Conservation (phyloP, 2,329 filamentous ascomycete species). For the Trichoderma polysporum region DNA sequence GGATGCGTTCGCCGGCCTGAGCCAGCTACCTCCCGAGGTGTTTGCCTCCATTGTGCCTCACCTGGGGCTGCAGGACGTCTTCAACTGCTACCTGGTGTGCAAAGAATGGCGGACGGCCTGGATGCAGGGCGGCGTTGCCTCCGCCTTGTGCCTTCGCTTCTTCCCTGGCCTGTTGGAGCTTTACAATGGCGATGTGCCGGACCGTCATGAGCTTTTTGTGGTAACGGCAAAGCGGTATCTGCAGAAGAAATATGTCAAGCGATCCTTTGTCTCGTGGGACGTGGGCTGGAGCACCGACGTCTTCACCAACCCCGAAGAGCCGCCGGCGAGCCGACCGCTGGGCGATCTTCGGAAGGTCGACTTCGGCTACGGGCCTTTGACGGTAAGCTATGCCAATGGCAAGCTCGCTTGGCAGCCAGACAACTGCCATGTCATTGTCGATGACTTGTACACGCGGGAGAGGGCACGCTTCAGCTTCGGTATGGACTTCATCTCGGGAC, state of each 20-base stretch:
- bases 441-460: constrained; percentile 26
- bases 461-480: constrained; percentile 27
- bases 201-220: constrained; percentile 24
- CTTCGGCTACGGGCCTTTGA: constrained; percentile 20
- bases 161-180: constrained; percentile 32
- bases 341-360: constrained; percentile 15
- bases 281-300: constrained; percentile 15
- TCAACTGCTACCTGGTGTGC: constrained; percentile 30
- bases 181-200: constrained; percentile 5
- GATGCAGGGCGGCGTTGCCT: constrained; percentile 27
- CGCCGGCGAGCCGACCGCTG: neutral
- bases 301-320: constrained; percentile 4
- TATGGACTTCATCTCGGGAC: constrained; percentile 23
- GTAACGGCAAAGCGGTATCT: constrained; percentile 20
- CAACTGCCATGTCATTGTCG: constrained; percentile 26
- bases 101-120: constrained; percentile 30
- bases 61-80: constrained; percentile 29
- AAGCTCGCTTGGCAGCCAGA: constrained; percentile 32
- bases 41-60: constrained; percentile 27
- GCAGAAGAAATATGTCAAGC: constrained; percentile 20
- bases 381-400: constrained; percentile 27
- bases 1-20: constrained; percentile 28
- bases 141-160: constrained; percentile 27
- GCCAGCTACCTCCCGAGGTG: constrained; percentile 32
- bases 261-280: constrained; percentile 24